These are phyloP conservation scores for Pterula multifida DNA, from an alignment of 1,284 basidiomycete species.

Conservation along the genomic window DNA sequence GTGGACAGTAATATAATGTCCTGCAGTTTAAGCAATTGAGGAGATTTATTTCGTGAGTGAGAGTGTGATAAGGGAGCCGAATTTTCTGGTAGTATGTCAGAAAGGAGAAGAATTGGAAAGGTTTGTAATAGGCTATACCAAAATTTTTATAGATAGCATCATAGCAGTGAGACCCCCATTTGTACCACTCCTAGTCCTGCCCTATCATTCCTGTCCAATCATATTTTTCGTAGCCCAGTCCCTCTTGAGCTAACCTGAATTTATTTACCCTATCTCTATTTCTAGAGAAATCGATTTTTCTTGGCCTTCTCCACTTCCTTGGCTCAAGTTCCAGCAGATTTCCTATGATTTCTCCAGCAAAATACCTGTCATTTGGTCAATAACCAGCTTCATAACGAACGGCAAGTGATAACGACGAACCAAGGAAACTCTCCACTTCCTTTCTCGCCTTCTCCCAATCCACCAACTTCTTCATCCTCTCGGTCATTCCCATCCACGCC, in stretches of 20 bases:
- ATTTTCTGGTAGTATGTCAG: no score
- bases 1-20: no score
- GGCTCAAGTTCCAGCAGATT: conserved; percentile 84
- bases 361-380: conserved; percentile 48
- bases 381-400: background rate
- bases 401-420: conserved; percentile 31
- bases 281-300: conserved; percentile 55
- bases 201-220: conserved; percentile 74
- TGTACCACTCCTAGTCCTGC: conserved; percentile 11
- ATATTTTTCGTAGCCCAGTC: conserved; percentile 41
- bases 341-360: conserved; percentile 92
- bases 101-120: no score
- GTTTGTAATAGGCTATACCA: no score
- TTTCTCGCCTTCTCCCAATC: conserved; percentile 75
- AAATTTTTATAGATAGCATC: no score
- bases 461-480: conserved; percentile 50
- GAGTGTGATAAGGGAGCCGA: no score
- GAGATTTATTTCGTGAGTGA: no score
- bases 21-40: no score
- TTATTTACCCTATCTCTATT: conserved; percentile 59
- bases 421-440: conserved; percentile 81
- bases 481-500: conserved; percentile 50
- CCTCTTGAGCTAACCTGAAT: conserved; percentile 34
- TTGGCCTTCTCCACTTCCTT: conserved; percentile 77
- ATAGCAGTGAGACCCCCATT: no score